Evolutionary conservation across 2,329 filamentous ascomycete genomes (phyloP).

Genomic region (Colletotrichum lini): DNA sequence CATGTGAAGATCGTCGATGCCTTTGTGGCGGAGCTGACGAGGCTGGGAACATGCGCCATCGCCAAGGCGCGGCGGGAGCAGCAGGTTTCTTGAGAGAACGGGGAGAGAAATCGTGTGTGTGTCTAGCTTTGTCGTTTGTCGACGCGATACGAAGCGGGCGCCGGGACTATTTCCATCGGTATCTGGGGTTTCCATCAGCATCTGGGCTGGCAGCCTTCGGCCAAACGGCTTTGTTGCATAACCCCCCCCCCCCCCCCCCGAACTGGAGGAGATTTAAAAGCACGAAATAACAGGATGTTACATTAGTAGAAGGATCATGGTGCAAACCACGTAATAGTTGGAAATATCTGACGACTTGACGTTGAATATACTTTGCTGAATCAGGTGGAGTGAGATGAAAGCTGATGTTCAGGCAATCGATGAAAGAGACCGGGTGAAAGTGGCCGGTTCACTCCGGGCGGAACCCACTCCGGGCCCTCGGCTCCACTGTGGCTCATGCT

Average conservation of each 20-base stretch:
- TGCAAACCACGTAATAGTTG: neutral
- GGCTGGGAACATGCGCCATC: slow-evolving; percentile 60
- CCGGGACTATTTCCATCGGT: neutral
- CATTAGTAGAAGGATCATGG: neutral
- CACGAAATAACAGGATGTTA: neutral
- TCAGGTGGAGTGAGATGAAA: neutral
- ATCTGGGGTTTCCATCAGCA: neutral
- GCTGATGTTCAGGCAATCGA: no score
- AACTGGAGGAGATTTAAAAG: neutral
- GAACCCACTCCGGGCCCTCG: no score
- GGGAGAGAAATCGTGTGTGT: no score
- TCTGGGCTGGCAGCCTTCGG: neutral
- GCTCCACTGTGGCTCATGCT: neutral
- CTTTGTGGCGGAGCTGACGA: slow-evolving; percentile 61
- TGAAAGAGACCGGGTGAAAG: no score
- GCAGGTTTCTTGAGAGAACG: neutral
- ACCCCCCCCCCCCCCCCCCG: no score
- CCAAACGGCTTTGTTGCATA: neutral
- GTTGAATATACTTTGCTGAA: neutral
- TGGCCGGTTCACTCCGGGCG: no score
- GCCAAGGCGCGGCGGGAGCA: slow-evolving; percentile 21
- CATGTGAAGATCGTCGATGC: slow-evolving; percentile 58
- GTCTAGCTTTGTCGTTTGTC: no score
- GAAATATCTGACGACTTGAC: neutral
- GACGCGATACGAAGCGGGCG: neutral